Evolutionary conservation across 768 basidiomycete genomes (phyloP), one percentile per base, ranked within the genome.

Genomic region (Tubosaeta sp.): DNA sequence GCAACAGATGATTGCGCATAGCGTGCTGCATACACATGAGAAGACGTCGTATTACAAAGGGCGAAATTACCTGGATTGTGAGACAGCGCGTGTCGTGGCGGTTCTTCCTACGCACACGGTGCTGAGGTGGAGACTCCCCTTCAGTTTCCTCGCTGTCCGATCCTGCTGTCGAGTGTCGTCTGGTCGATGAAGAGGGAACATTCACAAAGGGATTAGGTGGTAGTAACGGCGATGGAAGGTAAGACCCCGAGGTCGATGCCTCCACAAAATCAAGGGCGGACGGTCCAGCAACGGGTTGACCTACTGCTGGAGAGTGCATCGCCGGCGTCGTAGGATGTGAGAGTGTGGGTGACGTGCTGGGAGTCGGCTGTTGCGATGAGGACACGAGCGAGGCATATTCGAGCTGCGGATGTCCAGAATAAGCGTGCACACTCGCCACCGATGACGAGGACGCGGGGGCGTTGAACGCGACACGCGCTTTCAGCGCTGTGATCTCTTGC

Each of bases 51-150:
- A 33, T 25, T 43, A 13, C 25, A 47, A 17, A 10, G 22, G 32
- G 43, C 12, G 39, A 12, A 25, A 41, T 65, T 65, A 85, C 87
- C 63, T 87, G 82, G 22, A 89, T 81, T 0, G 85, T 88, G 35
- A 85, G 72, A 66, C 80, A 82, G 11, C 81, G 77, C 38, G 63
- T 80, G 65, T 87, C 86, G 56, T 84, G 85, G 47, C 84, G 81
- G 55, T 77, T 85, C 17, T 59, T 64, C 22, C 86, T 74, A 54
- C 76, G 78, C 35, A 65, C 47, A 1, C 72, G 77, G 4, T 65
- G 70, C 19, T 60, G 65, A 9, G 59, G 54, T 9, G 70, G 65
- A 16, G 70, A 71, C 10, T 65, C 72, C 16, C 72, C 74, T 39
- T 64, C 72, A 17, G 60, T 68, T n/a, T 71, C 72, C 29, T 72